These are phyloP conservation scores for Penicillium macrosclerotiorum DNA, from an alignment of 495 filamentous ascomycete genomes.

Conservation along the genomic window DNA sequence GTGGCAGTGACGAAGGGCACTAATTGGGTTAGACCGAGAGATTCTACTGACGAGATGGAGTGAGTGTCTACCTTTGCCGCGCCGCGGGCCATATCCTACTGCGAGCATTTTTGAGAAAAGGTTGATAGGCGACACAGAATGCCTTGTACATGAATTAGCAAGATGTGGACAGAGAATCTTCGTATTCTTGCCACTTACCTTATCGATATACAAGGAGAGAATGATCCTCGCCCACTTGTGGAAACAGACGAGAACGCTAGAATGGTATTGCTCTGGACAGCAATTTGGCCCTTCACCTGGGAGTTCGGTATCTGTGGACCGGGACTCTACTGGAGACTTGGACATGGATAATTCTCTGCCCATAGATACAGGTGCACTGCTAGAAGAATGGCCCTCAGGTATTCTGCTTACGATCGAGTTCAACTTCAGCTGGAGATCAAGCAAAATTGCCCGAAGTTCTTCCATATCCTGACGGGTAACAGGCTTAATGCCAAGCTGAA, in stretches of 20 bases:
- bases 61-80: slow-evolving; percentile 43
- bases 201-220: slow-evolving; percentile 45
- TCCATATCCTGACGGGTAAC: slow-evolving; percentile 46
- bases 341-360: slow-evolving; percentile 29
- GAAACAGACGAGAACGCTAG: slow-evolving; percentile 41
- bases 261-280: slow-evolving; percentile 47
- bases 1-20: slow-evolving; percentile 53
- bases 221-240: slow-evolving; percentile 50
- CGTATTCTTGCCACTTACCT: too few relatives aligned
- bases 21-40: slow-evolving; percentile 21
- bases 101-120: slow-evolving; percentile 55
- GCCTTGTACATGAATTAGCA: slow-evolving; percentile 25
- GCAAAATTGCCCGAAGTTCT: slow-evolving; percentile 41
- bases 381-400: slow-evolving; percentile 21
- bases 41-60: not conserved
- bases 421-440: slow-evolving; percentile 44
- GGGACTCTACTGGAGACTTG: slow-evolving; percentile 28
- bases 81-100: slow-evolving; percentile 53
- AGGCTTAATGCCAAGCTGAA: slow-evolving; percentile 45
- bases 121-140: slow-evolving; percentile 55
- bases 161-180: not conserved
- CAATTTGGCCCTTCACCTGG: slow-evolving; percentile 36
- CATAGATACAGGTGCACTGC: slow-evolving; percentile 13
- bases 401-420: slow-evolving; percentile 45
- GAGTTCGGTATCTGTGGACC: slow-evolving; percentile 28